phyloP scores from a whole-genome alignment of 805 yeast species.

The Ogataea angusta region DNA sequence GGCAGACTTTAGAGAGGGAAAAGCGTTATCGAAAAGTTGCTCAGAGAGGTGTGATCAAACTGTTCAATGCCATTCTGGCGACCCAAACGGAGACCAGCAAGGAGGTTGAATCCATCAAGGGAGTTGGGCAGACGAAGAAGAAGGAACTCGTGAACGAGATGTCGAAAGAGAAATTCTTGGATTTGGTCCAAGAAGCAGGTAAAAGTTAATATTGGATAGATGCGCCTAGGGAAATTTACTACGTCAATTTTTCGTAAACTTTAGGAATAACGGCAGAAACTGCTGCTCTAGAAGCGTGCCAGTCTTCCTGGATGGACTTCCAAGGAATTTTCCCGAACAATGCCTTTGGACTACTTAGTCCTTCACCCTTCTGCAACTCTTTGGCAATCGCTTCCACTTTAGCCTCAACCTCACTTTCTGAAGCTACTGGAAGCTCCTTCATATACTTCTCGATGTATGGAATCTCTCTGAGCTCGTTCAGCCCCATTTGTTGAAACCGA shows the following conservation, averaged over 20 bases:
- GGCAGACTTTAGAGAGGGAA: constrained; percentile 48
- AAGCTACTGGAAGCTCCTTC: constrained; percentile 35
- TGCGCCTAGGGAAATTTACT: constrained; percentile 1
- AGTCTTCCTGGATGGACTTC: constrained; percentile 31
- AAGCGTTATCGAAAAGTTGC: constrained; percentile 67
- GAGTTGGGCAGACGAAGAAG: constrained; percentile 44
- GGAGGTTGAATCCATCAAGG: constrained; percentile 62
- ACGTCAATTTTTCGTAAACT: constrained; percentile 20
- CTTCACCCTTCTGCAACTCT: constrained; percentile 24
- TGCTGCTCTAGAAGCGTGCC: constrained; percentile 35
- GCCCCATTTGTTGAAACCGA: constrained; percentile 36
- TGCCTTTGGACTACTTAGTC: constrained; percentile 24
- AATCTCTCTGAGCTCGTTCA: constrained; percentile 38
- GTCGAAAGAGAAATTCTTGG: constrained; percentile 86
- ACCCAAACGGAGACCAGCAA: constrained; percentile 74
- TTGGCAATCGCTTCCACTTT: constrained; percentile 31
- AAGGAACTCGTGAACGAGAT: constrained; percentile 69
- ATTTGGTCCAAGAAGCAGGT: constrained; percentile 79
- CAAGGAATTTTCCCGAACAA: constrained; percentile 35
- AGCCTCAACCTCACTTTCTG: constrained; percentile 32
- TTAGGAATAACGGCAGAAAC: constrained; percentile 30
- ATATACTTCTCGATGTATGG: constrained; percentile 35
- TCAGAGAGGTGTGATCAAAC: constrained; percentile 32
- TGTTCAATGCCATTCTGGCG: constrained; percentile 54
- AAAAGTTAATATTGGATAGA: constrained; percentile 24